phyloP scores from a whole-genome alignment of 306 rosid genomes.

The Spatholobus suberectus region DNA sequence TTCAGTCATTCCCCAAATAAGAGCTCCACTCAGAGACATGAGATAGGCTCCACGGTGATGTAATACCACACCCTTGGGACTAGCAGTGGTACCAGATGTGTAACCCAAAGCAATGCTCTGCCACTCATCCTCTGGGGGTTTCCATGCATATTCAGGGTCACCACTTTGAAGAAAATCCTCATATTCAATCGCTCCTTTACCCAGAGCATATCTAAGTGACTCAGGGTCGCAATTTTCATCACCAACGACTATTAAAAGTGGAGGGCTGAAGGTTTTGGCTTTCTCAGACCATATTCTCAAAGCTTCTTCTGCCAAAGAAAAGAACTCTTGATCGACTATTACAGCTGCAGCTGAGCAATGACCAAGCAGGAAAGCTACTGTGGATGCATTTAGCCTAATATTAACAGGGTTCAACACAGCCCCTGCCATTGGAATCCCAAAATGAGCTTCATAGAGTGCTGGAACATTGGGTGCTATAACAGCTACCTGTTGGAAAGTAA shows the following conservation, averaged over 20 bases:
- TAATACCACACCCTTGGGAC: slow-evolving; percentile 95
- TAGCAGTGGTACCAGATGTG: slow-evolving; percentile 95
- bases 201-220: slow-evolving; percentile 36
- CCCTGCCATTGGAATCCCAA: slow-evolving; percentile 50
- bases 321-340: slow-evolving; percentile 48
- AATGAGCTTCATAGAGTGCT: slow-evolving; percentile 77
- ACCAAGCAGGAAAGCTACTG: slow-evolving; percentile 45
- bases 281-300: slow-evolving; percentile 69
- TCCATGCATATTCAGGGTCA: slow-evolving; percentile 83
- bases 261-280: slow-evolving; percentile 58
- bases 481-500: slow-evolving; percentile 66
- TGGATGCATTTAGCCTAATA: slow-evolving; percentile 46
- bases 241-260: slow-evolving; percentile 71
- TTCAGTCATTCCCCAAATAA: slow-evolving; percentile 90
- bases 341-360: slow-evolving; percentile 41
- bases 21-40: slow-evolving; percentile 59
- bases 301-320: slow-evolving; percentile 57
- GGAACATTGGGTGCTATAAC: slow-evolving; percentile 93
- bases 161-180: slow-evolving; percentile 75
- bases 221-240: slow-evolving; percentile 75
- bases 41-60: slow-evolving; percentile 91
- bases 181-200: slow-evolving; percentile 44
- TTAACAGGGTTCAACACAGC: slow-evolving; percentile 50
- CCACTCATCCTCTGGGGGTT: slow-evolving; percentile 97
- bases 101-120: slow-evolving; percentile 95